Percentiles rank a stretch among this genome's conserved stretches.
phyloP scores from a whole-genome alignment of 2,329 filamentous ascomycete genomes.

The Fusarium sp. region DNA sequence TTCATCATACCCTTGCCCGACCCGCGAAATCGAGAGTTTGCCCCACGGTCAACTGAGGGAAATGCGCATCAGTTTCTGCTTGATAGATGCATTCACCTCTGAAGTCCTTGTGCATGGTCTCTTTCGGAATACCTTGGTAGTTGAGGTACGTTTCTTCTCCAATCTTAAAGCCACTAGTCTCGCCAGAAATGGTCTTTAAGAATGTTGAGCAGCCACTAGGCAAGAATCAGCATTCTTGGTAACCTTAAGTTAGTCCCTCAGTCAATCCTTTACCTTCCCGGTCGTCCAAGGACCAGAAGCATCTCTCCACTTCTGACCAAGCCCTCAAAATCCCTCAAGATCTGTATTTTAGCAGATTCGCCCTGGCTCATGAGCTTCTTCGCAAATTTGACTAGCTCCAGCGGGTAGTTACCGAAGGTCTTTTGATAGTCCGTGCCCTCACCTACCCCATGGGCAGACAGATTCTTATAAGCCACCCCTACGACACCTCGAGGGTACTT shows the following conservation, averaged over 20 bases:
- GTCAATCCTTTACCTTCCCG: constrained; percentile 54
- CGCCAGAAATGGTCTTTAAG: constrained; percentile 82
- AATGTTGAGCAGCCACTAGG: constrained; percentile 79
- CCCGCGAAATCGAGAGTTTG: constrained; percentile 77
- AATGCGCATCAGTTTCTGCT: constrained; percentile 83
- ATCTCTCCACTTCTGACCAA: constrained; percentile 76
- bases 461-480: neutral
- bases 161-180: constrained; percentile 80
- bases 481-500: neutral
- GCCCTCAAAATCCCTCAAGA: constrained; percentile 73
- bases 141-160: constrained; percentile 78
- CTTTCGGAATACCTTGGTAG: constrained; percentile 70
- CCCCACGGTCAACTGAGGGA: constrained; percentile 78
- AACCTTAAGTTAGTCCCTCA: neutral
- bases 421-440: neutral
- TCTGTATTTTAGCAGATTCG: constrained; percentile 48
- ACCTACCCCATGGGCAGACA: neutral
- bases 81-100: constrained; percentile 87
- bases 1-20: neutral
- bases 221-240: neutral
- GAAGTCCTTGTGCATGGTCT: constrained; percentile 43
- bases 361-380: neutral
- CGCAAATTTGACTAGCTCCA: neutral
- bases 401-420: neutral
- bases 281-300: constrained; percentile 77